Evolutionary conservation across 2,329 filamentous ascomycete species (phyloP).

Genomic region (Monosporascus sp.): DNA sequence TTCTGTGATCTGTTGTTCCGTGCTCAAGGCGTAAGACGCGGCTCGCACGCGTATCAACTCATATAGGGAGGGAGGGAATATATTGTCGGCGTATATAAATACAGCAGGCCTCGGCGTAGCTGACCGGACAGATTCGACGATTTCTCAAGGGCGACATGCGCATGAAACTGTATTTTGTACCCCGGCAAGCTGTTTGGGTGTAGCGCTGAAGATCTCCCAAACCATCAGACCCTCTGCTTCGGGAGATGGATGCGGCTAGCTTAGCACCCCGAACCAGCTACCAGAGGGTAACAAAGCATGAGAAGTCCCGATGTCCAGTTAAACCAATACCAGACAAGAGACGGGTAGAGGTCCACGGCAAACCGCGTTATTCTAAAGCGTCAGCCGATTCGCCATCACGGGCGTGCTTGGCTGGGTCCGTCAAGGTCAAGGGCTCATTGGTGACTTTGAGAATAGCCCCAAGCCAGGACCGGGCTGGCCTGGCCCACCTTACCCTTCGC

Average conservation of each 20-base stretch:
- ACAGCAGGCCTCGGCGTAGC: not conserved
- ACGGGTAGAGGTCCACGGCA: constrained; percentile 7
- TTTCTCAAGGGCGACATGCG: not conserved
- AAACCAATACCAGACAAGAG: not conserved
- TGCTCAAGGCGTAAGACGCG: too few relatives aligned
- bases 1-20: too few relatives aligned
- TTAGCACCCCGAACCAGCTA: not conserved
- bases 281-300: too few relatives aligned
- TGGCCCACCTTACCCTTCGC: not conserved
- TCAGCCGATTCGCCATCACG: constrained; percentile 10
- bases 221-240: not conserved
- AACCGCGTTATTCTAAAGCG: constrained; percentile 4
- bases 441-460: not conserved
- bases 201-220: not conserved
- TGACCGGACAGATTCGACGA: not conserved
- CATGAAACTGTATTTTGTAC: not conserved
- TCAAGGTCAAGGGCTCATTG: not conserved
- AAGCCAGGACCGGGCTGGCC: not conserved
- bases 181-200: not conserved
- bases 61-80: not conserved
- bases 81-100: not conserved
- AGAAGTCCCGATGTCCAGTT: too few relatives aligned
- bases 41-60: not conserved
- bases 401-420: not conserved
- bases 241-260: not conserved